These are phyloP conservation scores for Rhizopogon roseolus DNA, from an alignment of 768 basidiomycete species.

Conservation along the genomic window DNA sequence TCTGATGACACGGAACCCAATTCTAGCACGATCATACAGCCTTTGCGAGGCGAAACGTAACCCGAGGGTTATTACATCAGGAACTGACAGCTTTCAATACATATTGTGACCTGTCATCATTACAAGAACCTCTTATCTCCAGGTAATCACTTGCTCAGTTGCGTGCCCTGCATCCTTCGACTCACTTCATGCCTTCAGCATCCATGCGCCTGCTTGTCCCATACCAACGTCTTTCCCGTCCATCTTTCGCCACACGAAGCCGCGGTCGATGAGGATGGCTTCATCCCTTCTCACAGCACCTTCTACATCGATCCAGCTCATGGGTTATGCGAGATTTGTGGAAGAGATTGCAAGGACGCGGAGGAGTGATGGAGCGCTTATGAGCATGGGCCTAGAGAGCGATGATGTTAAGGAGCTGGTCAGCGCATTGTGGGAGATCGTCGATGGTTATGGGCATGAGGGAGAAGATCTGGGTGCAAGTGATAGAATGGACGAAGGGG, in stretches of 20 bases:
- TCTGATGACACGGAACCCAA: not conserved
- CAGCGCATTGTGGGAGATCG: slow-evolving; percentile 56
- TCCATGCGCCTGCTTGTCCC: slow-evolving; percentile 49
- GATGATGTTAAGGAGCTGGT: slow-evolving; percentile 57
- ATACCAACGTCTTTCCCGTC: slow-evolving; percentile 57
- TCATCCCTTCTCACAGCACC: slow-evolving; percentile 44
- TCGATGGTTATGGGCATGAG: slow-evolving; percentile 35
- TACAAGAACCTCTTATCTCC: slow-evolving; percentile 27
- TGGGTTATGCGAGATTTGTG: slow-evolving; percentile 47
- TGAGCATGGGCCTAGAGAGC: slow-evolving; percentile 36
- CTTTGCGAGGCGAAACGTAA: slow-evolving; percentile 48
- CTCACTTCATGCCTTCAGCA: slow-evolving; percentile 26
- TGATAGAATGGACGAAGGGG: slow-evolving; percentile 17
- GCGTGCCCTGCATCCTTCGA: slow-evolving; percentile 1
- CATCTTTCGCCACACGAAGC: slow-evolving; percentile 28
- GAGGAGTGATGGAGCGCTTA: slow-evolving; percentile 22
- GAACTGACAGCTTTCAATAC: slow-evolving; percentile 33
- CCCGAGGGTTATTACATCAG: slow-evolving; percentile 49
- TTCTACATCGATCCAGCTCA: slow-evolving; percentile 37
- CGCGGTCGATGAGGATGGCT: slow-evolving; percentile 22
- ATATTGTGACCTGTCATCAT: slow-evolving; percentile 28
- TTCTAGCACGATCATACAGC: slow-evolving; percentile 13
- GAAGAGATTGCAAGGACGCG: slow-evolving; percentile 39
- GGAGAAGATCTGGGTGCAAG: slow-evolving; percentile 16
- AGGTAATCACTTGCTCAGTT: slow-evolving; percentile 26